These are phyloP conservation scores for Talinum fruticosum DNA, from an alignment of 148 eudicot species.

Conservation along the genomic window DNA sequence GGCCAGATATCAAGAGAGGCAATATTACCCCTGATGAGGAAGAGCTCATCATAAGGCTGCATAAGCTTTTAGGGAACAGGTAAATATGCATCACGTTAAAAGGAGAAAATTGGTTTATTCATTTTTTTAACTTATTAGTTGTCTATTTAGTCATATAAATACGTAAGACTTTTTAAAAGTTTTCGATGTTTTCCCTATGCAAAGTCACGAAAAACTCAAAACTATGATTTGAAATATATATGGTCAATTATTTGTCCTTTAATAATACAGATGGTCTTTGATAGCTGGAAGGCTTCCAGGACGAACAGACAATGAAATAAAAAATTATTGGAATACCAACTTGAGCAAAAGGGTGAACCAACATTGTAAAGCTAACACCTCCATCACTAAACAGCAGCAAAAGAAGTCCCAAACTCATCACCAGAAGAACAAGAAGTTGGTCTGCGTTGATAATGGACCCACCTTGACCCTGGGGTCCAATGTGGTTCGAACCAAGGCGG, in stretches of 20 bases:
- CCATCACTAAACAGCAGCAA: background rate
- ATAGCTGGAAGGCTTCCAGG: slow-evolving; percentile 28
- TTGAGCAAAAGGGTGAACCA: slow-evolving; percentile 16
- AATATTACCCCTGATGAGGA: slow-evolving; percentile 34
- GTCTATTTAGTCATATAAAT: too few species aligned
- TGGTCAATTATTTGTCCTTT: background rate
- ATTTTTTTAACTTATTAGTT: too few species aligned
- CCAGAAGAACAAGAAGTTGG: background rate
- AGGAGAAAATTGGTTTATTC: background rate
- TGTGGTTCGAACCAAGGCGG: slow-evolving; percentile 41
- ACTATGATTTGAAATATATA: too few species aligned
- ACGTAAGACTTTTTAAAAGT: too few species aligned
- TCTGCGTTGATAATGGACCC: background rate
- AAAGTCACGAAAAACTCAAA: background rate
- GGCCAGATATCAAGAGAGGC: slow-evolving; percentile 39
- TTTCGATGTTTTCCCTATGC: too few species aligned
- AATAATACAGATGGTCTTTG: slow-evolving; percentile 17
- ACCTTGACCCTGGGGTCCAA: background rate
- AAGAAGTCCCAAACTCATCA: slow-evolving; percentile 16
- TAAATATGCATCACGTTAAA: background rate
- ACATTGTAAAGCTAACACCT: slow-evolving; percentile 1
- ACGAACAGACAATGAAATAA: slow-evolving; percentile 33
- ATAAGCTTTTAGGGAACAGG: slow-evolving; percentile 36
- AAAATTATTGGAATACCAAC: slow-evolving; percentile 27
- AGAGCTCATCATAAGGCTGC: slow-evolving; percentile 36